Conservation (phyloP, 306 rosid genomes). For the Ziziphus jujuba region DNA sequence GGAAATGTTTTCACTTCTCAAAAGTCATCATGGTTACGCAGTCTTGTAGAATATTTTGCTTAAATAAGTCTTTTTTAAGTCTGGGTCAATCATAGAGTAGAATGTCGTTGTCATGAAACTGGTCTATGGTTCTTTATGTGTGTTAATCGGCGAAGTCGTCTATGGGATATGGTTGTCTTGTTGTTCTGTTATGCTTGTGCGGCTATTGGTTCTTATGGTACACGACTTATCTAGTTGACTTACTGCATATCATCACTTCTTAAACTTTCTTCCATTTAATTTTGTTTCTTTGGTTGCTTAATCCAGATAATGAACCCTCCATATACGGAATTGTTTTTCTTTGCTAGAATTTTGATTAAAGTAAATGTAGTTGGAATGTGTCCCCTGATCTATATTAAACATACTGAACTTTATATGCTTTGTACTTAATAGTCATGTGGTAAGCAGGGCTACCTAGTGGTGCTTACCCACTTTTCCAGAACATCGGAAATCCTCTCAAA, state of each 20-base stretch:
- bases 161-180: constrained; percentile 19
- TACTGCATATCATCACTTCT: neutral
- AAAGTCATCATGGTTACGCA: constrained; percentile 9
- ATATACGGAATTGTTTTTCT: neutral
- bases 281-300: neutral
- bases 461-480: neutral
- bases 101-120: constrained; percentile 15
- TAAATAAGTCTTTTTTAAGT: neutral
- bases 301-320: neutral
- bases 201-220: constrained; percentile 6
- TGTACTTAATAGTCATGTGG: too few species aligned
- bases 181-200: constrained; percentile 14
- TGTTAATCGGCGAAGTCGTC: constrained; percentile 15
- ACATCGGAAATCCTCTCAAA: neutral
- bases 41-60: constrained; percentile 9
- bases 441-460: neutral
- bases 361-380: too few species aligned
- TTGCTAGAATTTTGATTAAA: too few species aligned
- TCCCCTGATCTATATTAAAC: too few species aligned
- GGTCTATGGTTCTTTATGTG: neutral
- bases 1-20: neutral
- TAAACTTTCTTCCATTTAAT: neutral
- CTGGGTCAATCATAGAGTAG: constrained; percentile 7
- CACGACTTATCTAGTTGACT: constrained; percentile 1
- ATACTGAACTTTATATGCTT: too few species aligned